Conservation (phyloP, 768 basidiomycete species). For the Gyrodon lividus region DNA sequence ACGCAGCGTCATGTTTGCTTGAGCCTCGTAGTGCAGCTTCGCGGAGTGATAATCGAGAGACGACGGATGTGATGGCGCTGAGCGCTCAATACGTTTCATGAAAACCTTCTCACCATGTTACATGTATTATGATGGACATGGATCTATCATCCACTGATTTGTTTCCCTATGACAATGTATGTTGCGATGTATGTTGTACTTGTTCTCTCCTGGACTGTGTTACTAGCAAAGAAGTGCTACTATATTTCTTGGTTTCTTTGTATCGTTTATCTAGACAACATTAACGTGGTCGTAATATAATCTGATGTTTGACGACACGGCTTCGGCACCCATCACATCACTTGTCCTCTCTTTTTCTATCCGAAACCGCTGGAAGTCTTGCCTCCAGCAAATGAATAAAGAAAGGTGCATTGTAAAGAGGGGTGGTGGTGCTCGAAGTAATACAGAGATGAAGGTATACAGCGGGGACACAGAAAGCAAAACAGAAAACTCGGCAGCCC, state of each 20-base stretch:
- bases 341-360: too few species aligned
- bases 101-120: neutral
- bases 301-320: neutral
- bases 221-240: neutral
- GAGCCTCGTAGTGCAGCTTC: conserved; percentile 14
- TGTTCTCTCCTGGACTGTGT: neutral
- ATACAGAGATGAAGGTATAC: neutral
- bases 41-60: conserved; percentile 21
- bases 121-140: conserved; percentile 6
- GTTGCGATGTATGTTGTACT: neutral
- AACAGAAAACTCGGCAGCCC: too few species aligned
- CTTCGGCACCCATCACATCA: too few species aligned
- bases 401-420: too few species aligned
- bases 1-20: conserved; percentile 47
- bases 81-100: conserved; percentile 10
- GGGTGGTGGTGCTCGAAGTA: neutral
- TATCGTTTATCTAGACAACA: neutral
- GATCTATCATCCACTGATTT: neutral
- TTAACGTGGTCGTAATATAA: neutral
- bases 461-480: neutral
- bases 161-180: conserved; percentile 6
- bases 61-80: conserved; percentile 14
- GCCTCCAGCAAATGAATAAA: too few species aligned
- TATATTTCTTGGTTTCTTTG: conserved; percentile 14
- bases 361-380: too few species aligned